A percentile compares a stretch with the other conserved stretches of the same genome.
Evolutionary conservation across 192 early-diverging fungal species (phyloP).

Genomic region (Coemansia sp.): DNA sequence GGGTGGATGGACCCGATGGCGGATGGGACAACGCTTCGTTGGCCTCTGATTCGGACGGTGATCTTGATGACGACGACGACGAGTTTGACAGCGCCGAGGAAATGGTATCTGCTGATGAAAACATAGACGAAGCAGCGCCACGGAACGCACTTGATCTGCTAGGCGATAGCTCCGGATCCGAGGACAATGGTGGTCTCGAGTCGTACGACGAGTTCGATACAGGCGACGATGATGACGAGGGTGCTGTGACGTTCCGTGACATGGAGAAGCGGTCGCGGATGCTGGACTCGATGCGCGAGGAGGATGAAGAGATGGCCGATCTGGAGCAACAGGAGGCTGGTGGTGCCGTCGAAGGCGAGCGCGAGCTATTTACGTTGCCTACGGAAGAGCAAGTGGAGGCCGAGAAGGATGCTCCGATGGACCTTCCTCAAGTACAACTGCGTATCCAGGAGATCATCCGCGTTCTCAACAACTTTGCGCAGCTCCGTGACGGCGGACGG

Average conservation of each 20-base stretch:
- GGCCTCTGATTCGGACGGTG: conserved; percentile 55
- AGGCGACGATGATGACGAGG: conserved; percentile 24
- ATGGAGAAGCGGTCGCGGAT: conserved; percentile 74
- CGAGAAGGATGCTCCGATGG: conserved; percentile 62
- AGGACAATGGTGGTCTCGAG: conserved; percentile 26
- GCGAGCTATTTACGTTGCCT: conserved; percentile 57
- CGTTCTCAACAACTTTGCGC: conserved; percentile 87
- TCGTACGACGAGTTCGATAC: conserved; percentile 56
- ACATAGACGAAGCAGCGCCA: conserved; percentile 9
- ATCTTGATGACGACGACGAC: conserved; percentile 45
- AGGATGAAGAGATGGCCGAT: conserved; percentile 68
- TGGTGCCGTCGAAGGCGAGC: conserved; percentile 58
- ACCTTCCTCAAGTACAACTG: conserved; percentile 73
- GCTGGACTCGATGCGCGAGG: conserved; percentile 55
- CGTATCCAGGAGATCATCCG: conserved; percentile 91
- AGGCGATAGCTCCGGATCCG: conserved; percentile 42
- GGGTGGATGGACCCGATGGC: conserved; percentile 34
- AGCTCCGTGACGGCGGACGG: conserved; percentile 69
- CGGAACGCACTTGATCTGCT: conserved; percentile 25
- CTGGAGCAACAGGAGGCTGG: conserved; percentile 66
- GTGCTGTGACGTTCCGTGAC: conserved; percentile 51
- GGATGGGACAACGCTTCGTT: conserved; percentile 53
- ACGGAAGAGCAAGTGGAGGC: conserved; percentile 66
- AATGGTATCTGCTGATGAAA: conserved; percentile 40
- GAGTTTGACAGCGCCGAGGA: conserved; percentile 48